Conservation (phyloP, 805 yeast species). For the Sugiyamaella marilandica region DNA sequence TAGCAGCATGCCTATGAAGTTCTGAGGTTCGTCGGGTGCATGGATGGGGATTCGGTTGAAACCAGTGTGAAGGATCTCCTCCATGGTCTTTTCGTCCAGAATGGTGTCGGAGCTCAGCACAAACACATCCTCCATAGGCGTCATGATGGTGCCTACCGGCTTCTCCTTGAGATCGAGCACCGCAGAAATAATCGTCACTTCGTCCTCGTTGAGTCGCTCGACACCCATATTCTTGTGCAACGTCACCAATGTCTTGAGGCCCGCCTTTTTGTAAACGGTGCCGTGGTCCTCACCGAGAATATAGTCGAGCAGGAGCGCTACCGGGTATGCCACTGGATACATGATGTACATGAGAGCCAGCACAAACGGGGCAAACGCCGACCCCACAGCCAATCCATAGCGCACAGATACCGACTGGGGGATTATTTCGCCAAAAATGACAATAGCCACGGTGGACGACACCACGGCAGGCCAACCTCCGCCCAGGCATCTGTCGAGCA, state of each 20-base stretch:
- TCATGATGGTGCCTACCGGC: slow-evolving; percentile 81
- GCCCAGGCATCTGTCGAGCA: slow-evolving; percentile 85
- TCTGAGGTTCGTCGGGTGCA: slow-evolving; percentile 79
- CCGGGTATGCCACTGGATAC: slow-evolving; percentile 92
- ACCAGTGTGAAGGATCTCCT: slow-evolving; percentile 88
- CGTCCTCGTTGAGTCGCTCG: slow-evolving; percentile 88
- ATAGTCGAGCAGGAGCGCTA: slow-evolving; percentile 72
- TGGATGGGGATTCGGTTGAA: slow-evolving; percentile 93
- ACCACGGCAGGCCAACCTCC: slow-evolving; percentile 98
- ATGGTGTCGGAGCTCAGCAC: slow-evolving; percentile 81
- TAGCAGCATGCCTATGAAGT: slow-evolving; percentile 90
- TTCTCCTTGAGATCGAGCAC: slow-evolving; percentile 92
- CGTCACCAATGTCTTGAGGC: slow-evolving; percentile 88
- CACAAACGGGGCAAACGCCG: slow-evolving; percentile 86
- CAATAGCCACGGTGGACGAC: slow-evolving; percentile 87
- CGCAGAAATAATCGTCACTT: slow-evolving; percentile 91
- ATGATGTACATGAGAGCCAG: slow-evolving; percentile 74
- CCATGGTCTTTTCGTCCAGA: slow-evolving; percentile 78
- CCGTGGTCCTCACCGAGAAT: slow-evolving; percentile 95
- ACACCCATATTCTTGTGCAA: slow-evolving; percentile 93
- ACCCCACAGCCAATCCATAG: slow-evolving; percentile 87
- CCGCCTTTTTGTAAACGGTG: slow-evolving; percentile 85
- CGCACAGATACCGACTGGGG: slow-evolving; percentile 93
- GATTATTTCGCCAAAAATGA: slow-evolving; percentile 91
- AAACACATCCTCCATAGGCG: slow-evolving; percentile 86